A percentile compares a stretch with the other conserved stretches of the same genome.
These are phyloP conservation scores for Heimioporus sp. DNA, from an alignment of 768 basidiomycete genomes.

Conservation along the genomic window DNA sequence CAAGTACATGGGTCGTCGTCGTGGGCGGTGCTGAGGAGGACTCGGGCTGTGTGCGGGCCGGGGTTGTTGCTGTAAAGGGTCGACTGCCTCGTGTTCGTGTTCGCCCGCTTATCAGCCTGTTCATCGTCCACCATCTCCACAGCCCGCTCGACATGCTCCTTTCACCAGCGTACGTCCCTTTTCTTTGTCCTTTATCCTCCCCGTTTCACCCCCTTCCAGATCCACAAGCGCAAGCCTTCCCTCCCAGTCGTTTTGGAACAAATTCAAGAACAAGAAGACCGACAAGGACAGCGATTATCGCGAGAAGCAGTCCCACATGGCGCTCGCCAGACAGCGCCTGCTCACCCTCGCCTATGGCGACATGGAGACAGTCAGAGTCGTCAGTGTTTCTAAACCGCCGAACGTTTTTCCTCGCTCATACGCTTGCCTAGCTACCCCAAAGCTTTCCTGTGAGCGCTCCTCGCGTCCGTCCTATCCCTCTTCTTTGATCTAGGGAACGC, in stretches of 20 bases:
- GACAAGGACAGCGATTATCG: conserved; percentile 63
- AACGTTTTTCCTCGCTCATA: background rate
- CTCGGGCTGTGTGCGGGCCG: too few species aligned
- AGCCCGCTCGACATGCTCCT: conserved; percentile 56
- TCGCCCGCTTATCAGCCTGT: conserved; percentile 39
- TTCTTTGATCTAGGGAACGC: background rate
- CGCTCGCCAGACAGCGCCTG: conserved; percentile 69
- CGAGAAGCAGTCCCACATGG: conserved; percentile 56
- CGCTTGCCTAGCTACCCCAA: conserved; percentile 56
- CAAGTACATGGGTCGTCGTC: conserved; percentile 15
- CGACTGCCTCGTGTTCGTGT: conserved; percentile 53
- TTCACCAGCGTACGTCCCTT: conserved; percentile 68
- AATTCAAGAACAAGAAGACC: conserved; percentile 63
- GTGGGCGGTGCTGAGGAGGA: background rate
- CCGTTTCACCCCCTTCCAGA: conserved; percentile 41
- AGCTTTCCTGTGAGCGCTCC: conserved; percentile 53
- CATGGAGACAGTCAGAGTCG: conserved; percentile 83
- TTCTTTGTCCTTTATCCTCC: conserved; percentile 23
- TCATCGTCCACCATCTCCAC: conserved; percentile 23
- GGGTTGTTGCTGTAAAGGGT: background rate
- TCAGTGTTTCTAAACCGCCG: conserved; percentile 15
- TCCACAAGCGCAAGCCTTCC: conserved; percentile 62
- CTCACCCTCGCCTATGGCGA: conserved; percentile 81
- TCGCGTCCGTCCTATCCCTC: background rate
- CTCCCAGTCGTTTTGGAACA: conserved; percentile 53